A percentile compares a stretch with the other conserved stretches of the same genome.
Evolutionary conservation across 306 rosid genomes (phyloP).

Genomic region (Calophaca sinica): DNA sequence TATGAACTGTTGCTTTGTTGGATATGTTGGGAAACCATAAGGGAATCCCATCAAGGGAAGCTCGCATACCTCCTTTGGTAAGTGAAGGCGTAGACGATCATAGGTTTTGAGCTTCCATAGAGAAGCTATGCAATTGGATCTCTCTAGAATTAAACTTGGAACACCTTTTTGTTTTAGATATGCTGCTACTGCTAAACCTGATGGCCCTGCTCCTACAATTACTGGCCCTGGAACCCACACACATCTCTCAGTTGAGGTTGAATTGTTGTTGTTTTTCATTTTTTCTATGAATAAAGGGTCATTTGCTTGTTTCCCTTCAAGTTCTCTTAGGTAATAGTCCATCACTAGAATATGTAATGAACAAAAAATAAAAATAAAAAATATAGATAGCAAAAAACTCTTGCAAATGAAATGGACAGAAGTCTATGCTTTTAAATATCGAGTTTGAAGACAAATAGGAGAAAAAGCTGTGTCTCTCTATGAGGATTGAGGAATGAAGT

Average conservation of each 20-base stretch:
- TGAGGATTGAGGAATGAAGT: neutral
- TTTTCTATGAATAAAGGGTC: conserved; percentile 65
- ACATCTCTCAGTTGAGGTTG: neutral
- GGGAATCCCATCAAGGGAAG: conserved; percentile 73
- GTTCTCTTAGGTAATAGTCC: conserved; percentile 57
- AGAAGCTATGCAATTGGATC: conserved; percentile 88
- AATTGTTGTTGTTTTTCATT: conserved; percentile 39
- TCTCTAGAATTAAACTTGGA: conserved; percentile 66
- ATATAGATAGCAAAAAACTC: neutral
- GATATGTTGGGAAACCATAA: conserved; percentile 70
- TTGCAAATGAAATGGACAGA: too few relatives aligned
- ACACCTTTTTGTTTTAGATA: conserved; percentile 60
- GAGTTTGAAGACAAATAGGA: neutral
- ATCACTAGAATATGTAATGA: conserved; percentile 49
- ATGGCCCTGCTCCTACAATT: conserved; percentile 89
- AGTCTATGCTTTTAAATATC: neutral
- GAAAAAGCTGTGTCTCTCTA: neutral
- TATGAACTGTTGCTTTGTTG: conserved; percentile 77
- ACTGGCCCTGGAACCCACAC: conserved; percentile 64
- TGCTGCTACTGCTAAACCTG: conserved; percentile 88
- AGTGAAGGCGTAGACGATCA: conserved; percentile 74
- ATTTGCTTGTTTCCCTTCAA: conserved; percentile 73
- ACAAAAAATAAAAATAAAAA: too few relatives aligned
- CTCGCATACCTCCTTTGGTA: conserved; percentile 85
- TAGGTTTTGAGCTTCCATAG: conserved; percentile 84